Percentiles rank a stretch among this genome's conserved stretches.
phyloP scores from a whole-genome alignment of 768 basidiomycete species.

The Suillus tomentosus region DNA sequence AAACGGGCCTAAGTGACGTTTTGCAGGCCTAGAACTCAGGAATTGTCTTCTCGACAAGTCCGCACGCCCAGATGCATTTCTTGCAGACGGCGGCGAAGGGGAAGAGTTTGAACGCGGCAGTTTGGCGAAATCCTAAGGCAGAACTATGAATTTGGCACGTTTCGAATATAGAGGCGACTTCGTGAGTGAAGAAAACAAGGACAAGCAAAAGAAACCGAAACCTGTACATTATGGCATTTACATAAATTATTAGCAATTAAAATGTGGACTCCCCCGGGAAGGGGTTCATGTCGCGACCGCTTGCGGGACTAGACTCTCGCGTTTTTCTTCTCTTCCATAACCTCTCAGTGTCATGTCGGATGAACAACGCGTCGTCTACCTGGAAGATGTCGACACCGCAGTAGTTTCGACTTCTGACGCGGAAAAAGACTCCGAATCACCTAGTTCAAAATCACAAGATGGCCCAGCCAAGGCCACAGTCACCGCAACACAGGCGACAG shows the following conservation, averaged over 20 bases:
- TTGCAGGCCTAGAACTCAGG: constrained; percentile 30
- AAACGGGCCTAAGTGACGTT: constrained; percentile 29
- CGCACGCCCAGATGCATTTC: constrained; percentile 50
- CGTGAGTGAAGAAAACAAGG: not conserved
- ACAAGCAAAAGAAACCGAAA: constrained; percentile 11
- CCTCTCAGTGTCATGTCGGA: constrained; percentile 25
- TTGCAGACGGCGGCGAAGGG: constrained; percentile 68
- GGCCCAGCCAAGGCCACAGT: constrained; percentile 14
- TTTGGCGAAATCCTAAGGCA: constrained; percentile 39
- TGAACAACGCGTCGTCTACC: constrained; percentile 38
- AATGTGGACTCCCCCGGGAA: not conserved
- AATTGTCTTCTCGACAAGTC: constrained; percentile 46
- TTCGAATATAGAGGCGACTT: not conserved
- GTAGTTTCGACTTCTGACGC: constrained; percentile 12
- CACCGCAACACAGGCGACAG: constrained; percentile 24
- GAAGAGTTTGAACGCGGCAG: constrained; percentile 82
- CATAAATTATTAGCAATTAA: constrained; percentile 1
- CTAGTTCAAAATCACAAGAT: constrained; percentile 27
- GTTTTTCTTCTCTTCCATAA: constrained; percentile 12
- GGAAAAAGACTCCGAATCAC: constrained; percentile 18
- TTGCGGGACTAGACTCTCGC: not conserved
- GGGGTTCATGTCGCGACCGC: not conserved
- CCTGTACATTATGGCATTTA: not conserved
- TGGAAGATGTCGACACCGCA: constrained; percentile 45
- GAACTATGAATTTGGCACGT: constrained; percentile 5